Percentiles rank a stretch among this genome's conserved stretches.
Conservation (phyloP, 2,329 filamentous ascomycete genomes). For the Arthroderma sp. region DNA sequence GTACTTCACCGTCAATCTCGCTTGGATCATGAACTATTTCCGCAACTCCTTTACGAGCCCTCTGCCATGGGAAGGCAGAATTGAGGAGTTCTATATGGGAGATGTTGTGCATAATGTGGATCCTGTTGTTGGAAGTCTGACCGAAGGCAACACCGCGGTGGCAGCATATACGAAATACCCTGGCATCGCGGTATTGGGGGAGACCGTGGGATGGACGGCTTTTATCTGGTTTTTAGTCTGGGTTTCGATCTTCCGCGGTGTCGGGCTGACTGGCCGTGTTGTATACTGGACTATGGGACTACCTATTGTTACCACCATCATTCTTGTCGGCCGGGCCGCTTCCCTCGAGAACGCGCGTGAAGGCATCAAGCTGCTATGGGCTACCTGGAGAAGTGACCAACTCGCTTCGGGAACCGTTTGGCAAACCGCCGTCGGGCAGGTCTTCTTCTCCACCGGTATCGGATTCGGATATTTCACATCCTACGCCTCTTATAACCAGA, state of each 20-base stretch:
- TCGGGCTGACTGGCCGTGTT: conserved; percentile 45
- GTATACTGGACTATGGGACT: conserved; percentile 52
- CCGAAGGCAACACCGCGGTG: conserved; percentile 27
- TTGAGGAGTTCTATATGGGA: conserved; percentile 40
- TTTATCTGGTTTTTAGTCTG: conserved; percentile 50
- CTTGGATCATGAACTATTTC: conserved; percentile 49
- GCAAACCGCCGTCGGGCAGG: conserved; percentile 48
- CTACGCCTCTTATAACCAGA: conserved; percentile 45
- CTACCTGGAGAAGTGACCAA: conserved; percentile 37
- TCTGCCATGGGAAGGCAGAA: conserved; percentile 40
- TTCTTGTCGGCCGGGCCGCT: conserved; percentile 41
- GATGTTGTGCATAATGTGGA: conserved; percentile 39
- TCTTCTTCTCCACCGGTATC: conserved; percentile 48
- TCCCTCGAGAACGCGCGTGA: conserved; percentile 43
- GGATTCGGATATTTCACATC: conserved; percentile 48
- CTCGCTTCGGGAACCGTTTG: conserved; percentile 41
- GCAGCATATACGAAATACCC: conserved; percentile 36
- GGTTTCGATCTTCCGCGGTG: conserved; percentile 47
- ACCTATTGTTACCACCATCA: conserved; percentile 44
- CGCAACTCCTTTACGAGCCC: conserved; percentile 43
- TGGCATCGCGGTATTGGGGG: conserved; percentile 36
- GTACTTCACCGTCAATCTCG: conserved; percentile 45
- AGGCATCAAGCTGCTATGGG: conserved; percentile 39
- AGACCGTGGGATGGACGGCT: conserved; percentile 45
- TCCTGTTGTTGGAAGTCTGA: conserved; percentile 29